Percentiles rank a stretch among this genome's conserved stretches.
These are phyloP conservation scores for Sclerotinia minor DNA, from an alignment of 2,329 filamentous ascomycete genomes.

Conservation along the genomic window DNA sequence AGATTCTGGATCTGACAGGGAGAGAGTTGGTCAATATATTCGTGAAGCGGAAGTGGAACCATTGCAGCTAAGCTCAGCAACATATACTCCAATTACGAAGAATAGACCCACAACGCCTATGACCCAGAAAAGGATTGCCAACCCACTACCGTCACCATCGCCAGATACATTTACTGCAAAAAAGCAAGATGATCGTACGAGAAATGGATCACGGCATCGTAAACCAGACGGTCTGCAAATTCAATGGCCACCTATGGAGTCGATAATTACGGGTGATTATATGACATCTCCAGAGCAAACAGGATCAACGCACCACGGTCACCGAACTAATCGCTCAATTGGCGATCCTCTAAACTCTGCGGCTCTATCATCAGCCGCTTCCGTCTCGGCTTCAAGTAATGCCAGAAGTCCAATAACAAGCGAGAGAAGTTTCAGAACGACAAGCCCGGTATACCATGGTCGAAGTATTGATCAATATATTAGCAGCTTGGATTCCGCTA, in stretches of 20 bases:
- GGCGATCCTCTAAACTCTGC: conserved; percentile 41
- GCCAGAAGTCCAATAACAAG: conserved; percentile 42
- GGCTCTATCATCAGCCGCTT: conserved; percentile 52
- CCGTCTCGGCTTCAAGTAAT: conserved; percentile 54
- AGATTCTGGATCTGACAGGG: conserved; percentile 51
- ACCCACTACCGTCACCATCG: conserved; percentile 66
- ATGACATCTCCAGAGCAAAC: conserved; percentile 59
- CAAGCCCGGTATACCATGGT: conserved; percentile 59
- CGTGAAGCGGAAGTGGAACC: conserved; percentile 41
- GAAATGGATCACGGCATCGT: conserved; percentile 73
- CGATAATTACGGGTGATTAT: conserved; percentile 51
- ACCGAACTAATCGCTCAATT: conserved; percentile 3
- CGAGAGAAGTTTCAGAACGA: conserved; percentile 50
- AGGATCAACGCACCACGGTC: conserved; percentile 53
- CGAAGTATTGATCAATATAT: conserved; percentile 81
- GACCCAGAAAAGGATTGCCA: conserved; percentile 54
- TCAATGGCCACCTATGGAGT: conserved; percentile 54
- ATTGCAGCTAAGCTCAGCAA: conserved; percentile 44
- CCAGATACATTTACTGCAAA: conserved; percentile 62
- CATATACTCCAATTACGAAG: conserved; percentile 36
- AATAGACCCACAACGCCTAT: conserved; percentile 68
- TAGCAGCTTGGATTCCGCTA: conserved; percentile 78
- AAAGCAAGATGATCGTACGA: conserved; percentile 59
- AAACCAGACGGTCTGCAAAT: conserved; percentile 76
- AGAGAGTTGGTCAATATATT: conserved; percentile 42